Evolutionary conservation across 345 rosid genomes (phyloP), one percentile per base, ranked within the genome.

Genomic region (Iberis pinnata): DNA sequence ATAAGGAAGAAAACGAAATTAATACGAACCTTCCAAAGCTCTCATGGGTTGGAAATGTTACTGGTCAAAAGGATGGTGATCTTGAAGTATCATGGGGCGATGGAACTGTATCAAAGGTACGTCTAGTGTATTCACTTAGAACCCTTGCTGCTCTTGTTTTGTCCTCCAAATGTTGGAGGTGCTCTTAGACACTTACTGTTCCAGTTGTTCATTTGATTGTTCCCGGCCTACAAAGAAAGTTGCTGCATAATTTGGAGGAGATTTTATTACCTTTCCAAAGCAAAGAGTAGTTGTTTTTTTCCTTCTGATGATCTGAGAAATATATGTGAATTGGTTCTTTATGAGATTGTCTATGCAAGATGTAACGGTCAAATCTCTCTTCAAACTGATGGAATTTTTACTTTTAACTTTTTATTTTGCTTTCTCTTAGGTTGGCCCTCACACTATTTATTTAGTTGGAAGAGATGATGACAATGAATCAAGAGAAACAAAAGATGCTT

Each of bases 81-180:
- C 86, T 93, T 59, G 89, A 93, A 77, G 97, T 93, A 58, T 79
- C 97, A 42, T 93, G 99, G 99, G 97, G 94, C 17, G 92, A 93
- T 63, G 95, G 97, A 63, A 81, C 72, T 84, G 80, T 93, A 61
- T 93, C 99, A 63, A 74, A 19, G 90, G 99, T 93, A 88, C 25
- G 62, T 65, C 41, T 22, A 53, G 25, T 53, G 39, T 18, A 6
- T 60, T 22, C 46, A 29, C 17, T 45, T 60, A 38, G 13, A 39
- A n/a, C n/a, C n/a, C n/a, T n/a, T n/a, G 14, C 39, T 46, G 16
- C 44, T 60, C n/a, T 60, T 46, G 38, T 52, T 44, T 45, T 43
- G 9, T 42, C 32, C 18, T 2, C 43, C 4, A 41, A 58, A 50
- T 36, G 18, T 52, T 37, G 14, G 33, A 14, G n/a, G 20, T 58